These are phyloP conservation scores for Xylaria sp. DNA, from an alignment of 2,329 filamentous ascomycete genomes.

Conservation along the genomic window DNA sequence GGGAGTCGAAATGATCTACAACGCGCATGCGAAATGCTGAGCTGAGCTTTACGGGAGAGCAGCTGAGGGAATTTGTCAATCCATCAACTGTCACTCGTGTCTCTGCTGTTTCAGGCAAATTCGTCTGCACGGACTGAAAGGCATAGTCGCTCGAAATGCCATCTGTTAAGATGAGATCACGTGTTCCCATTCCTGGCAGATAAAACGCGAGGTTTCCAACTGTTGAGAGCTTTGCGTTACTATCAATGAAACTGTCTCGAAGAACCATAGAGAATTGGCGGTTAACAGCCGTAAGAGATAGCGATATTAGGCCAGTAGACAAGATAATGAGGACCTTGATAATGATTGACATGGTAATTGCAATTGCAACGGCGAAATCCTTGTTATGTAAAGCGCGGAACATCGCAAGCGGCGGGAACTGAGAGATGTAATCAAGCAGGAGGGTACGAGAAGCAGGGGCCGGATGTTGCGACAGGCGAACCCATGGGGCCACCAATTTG, in stretches of 20 bases:
- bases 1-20: too few relatives aligned
- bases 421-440: not conserved
- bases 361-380: not conserved
- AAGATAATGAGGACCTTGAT: not conserved
- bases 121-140: not conserved
- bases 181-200: not conserved
- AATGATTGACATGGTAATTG: not conserved
- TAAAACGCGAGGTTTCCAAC: not conserved
- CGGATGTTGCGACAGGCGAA: not conserved
- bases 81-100: not conserved
- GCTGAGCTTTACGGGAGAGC: not conserved
- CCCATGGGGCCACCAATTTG: conserved; percentile 5
- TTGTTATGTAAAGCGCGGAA: not conserved
- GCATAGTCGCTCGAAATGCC: conserved; percentile 10
- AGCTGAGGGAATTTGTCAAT: not conserved
- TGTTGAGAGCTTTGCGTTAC: not conserved
- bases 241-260: not conserved
- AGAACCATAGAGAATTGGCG: not conserved
- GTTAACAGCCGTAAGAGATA: not conserved
- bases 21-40: too few relatives aligned
- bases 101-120: not conserved
- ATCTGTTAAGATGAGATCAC: not conserved
- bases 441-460: not conserved
- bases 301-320: not conserved
- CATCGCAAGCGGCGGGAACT: not conserved